phyloP scores from a whole-genome alignment of 1,284 basidiomycete genomes.

The Sphaerobolus stellatus region DNA sequence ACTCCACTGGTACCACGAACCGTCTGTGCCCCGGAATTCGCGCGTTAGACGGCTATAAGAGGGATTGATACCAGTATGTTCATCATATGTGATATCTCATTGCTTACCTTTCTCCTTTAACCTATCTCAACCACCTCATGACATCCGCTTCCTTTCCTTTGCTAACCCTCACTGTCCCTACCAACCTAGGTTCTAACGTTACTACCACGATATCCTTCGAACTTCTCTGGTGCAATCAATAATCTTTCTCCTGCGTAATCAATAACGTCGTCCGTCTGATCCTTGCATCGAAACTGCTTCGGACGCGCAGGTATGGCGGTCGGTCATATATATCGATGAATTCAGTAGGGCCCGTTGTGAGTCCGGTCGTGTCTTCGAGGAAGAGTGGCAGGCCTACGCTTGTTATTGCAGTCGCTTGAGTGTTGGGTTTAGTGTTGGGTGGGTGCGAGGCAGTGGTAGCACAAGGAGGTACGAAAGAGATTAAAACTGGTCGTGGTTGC shows the following conservation, averaged over 20 bases:
- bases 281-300: not conserved
- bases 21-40: not conserved
- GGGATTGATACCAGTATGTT: not conserved
- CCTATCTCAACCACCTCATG: not conserved
- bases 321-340: conserved; percentile 9
- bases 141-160: not conserved
- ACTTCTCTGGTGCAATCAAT: not conserved
- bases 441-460: too few relatives aligned
- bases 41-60: too few relatives aligned
- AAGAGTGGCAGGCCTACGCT: conserved; percentile 6
- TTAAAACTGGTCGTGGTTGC: too few relatives aligned
- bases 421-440: too few relatives aligned
- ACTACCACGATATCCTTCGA: not conserved
- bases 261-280: not conserved
- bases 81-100: not conserved
- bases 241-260: not conserved
- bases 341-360: conserved; percentile 1
- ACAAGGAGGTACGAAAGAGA: too few relatives aligned
- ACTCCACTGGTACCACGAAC: not conserved
- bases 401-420: too few relatives aligned
- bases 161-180: not conserved
- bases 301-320: conserved; percentile 2
- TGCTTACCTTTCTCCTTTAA: not conserved
- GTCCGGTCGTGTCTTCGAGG: conserved; percentile 5
- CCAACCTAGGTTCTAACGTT: not conserved